These are phyloP conservation scores for Parastagonospora avenae DNA, from an alignment of 2,329 filamentous ascomycete species.

Conservation along the genomic window DNA sequence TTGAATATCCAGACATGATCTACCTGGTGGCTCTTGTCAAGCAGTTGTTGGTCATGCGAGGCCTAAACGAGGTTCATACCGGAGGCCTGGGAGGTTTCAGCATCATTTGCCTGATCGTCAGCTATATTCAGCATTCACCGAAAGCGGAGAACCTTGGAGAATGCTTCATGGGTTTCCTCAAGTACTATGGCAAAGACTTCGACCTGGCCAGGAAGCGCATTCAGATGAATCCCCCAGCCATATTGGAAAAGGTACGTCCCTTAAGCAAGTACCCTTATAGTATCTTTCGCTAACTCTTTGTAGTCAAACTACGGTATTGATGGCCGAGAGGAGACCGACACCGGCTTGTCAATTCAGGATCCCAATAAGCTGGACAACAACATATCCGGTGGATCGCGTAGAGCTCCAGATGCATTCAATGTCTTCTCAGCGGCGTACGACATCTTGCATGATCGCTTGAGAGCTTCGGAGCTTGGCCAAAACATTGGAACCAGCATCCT, in stretches of 20 bases:
- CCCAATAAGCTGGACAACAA: constrained; percentile 87
- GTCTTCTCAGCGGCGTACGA: constrained; percentile 63
- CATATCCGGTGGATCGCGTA: constrained; percentile 82
- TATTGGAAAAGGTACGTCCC: constrained; percentile 72
- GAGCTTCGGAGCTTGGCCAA: constrained; percentile 21
- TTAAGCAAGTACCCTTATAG: neutral
- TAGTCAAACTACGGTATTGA: constrained; percentile 33
- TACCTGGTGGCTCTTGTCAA: constrained; percentile 87
- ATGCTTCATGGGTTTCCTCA: constrained; percentile 83
- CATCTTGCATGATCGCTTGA: constrained; percentile 59
- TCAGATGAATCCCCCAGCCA: constrained; percentile 70
- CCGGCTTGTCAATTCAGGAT: constrained; percentile 86
- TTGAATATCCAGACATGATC: constrained; percentile 81
- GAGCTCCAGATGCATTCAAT: constrained; percentile 69
- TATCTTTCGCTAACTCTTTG: constrained; percentile 7
- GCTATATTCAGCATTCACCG: constrained; percentile 74
- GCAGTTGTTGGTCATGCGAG: constrained; percentile 87
- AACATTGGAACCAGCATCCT: constrained; percentile 63
- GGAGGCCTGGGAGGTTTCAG: constrained; percentile 94
- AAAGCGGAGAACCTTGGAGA: constrained; percentile 69
- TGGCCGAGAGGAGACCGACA: constrained; percentile 39
- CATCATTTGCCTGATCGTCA: constrained; percentile 90
- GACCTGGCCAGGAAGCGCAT: constrained; percentile 74
- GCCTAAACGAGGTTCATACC: constrained; percentile 86
- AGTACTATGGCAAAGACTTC: constrained; percentile 86